Evolutionary conservation across 2,329 filamentous ascomycete genomes (phyloP), one percentile per base, ranked within the genome.

Genomic region (Fusarium gaditjirri): DNA sequence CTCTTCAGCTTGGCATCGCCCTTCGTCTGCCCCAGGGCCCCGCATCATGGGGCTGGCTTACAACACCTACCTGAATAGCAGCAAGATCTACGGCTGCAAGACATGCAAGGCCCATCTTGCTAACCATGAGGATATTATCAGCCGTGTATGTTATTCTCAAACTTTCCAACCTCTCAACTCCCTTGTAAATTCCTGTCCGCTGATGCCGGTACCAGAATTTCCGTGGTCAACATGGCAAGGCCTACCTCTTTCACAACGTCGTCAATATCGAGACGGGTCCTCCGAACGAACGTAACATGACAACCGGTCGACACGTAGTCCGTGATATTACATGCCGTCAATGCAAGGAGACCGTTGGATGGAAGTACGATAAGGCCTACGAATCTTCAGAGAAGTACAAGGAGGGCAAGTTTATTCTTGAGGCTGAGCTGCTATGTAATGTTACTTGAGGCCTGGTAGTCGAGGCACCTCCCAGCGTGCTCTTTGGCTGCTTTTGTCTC

Each of bases 321-420:
- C 92, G 96, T 65, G 96, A 99, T 81, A 98, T 99, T 77, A 87
- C 87, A 65, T 99, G 96, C 85, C 89, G 92, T 65, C 93, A 97
- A 82, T 99, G 96, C 88, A 93, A 92, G 80, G 93, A 95, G 81
- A 93, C 92, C 35, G 96, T 99, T 58, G 96, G 96, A 39, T 99
- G 96, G 96, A 98, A 97, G 82, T 99, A 99, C 81, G 96, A 99
- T 83, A 97, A 97, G 85, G 96, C 96, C 3, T 98, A 93, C 81
- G 96, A 99, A 85, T 83, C 86, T 38, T 91, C 88, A 72, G 95
- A 99, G 88, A 97, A 97, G 84, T 99, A 99, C 84, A 99, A 99
- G 86, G 96, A 99, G 86, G 95, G 94, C 61, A 99, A 98, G 84
- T 98, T 93, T 81, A 99, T 99, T 67, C 87, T 99, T 63, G 95